These are phyloP conservation scores for Graphilbum ipis-grandicollis DNA, from an alignment of 2,329 filamentous ascomycete species.

Conservation along the genomic window DNA sequence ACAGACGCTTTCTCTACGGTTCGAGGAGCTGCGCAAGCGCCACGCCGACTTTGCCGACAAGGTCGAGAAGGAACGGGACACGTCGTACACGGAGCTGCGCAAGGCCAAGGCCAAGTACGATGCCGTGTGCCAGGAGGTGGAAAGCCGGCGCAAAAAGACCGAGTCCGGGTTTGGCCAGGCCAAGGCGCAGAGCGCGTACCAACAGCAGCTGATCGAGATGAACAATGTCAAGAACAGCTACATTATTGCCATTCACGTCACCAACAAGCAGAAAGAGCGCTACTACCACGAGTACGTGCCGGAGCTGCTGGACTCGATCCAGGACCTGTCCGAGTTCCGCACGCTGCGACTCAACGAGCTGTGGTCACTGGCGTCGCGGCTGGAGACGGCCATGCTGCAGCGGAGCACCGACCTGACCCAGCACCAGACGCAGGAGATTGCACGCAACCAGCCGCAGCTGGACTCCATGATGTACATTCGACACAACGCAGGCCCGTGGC, in stretches of 20 bases:
- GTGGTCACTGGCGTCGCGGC: conserved; percentile 63
- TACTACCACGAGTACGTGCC: conserved; percentile 97
- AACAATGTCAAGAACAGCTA: conserved; percentile 98
- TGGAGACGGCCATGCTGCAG: conserved; percentile 66
- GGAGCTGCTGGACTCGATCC: conserved; percentile 79
- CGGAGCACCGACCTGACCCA: conserved; percentile 57
- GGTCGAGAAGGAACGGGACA: conserved; percentile 76
- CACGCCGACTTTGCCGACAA: conserved; percentile 80
- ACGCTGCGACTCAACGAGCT: conserved; percentile 69
- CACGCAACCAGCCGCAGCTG: conserved; percentile 70
- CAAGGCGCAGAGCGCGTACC: conserved; percentile 81
- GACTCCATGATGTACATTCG: conserved; percentile 97
- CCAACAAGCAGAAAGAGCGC: conserved; percentile 92
- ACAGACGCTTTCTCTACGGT: conserved; percentile 53
- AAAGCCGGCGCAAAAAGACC: conserved; percentile 84
- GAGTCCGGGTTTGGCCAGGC: conserved; percentile 87
- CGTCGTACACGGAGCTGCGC: conserved; percentile 65
- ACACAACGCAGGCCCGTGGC: conserved; percentile 70
- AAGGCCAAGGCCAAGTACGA: conserved; percentile 94
- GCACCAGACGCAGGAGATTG: conserved; percentile 62
- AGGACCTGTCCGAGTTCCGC: conserved; percentile 83
- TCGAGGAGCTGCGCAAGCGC: conserved; percentile 83
- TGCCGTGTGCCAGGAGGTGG: conserved; percentile 80
- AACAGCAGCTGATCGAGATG: conserved; percentile 88
- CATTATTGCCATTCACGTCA: conserved; percentile 86